Percentiles rank a stretch among this genome's conserved stretches.
Conservation (phyloP, 1,284 basidiomycete genomes). For the Cystobasidiaceae sp. region DNA sequence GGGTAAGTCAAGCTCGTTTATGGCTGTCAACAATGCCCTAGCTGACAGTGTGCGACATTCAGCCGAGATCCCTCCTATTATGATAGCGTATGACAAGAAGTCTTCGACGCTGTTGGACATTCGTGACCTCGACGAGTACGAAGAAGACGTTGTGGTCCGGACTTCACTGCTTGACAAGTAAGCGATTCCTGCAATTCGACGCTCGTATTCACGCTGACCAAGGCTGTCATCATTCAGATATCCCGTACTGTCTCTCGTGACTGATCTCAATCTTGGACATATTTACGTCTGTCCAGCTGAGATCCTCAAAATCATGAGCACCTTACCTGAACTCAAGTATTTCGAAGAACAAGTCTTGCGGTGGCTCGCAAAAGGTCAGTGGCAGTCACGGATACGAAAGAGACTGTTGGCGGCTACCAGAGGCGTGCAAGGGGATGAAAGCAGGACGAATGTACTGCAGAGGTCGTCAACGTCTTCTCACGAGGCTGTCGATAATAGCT, state of each 20-base stretch:
- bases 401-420: neutral
- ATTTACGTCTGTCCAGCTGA: constrained; percentile 64
- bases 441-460: neutral
- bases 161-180: constrained; percentile 39
- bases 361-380: constrained; percentile 31
- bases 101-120: constrained; percentile 36
- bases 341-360: constrained; percentile 29
- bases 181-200: too few relatives aligned
- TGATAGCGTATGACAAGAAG: constrained; percentile 35
- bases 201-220: neutral
- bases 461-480: neutral
- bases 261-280: constrained; percentile 73
- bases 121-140: constrained; percentile 42
- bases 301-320: constrained; percentile 35
- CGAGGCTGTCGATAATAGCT: constrained; percentile 1
- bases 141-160: constrained; percentile 44
- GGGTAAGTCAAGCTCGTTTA: constrained; percentile 25
- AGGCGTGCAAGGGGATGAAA: neutral
- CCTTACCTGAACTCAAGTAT: constrained; percentile 13
- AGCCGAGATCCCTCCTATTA: constrained; percentile 34
- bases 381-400: constrained; percentile 16
- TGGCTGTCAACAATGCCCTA: neutral
- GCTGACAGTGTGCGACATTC: neutral
- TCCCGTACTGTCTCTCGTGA: constrained; percentile 66
- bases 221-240: constrained; percentile 58